phyloP scores from a whole-genome alignment of 148 eudicot genomes.

The Pharnaceum exiguum region DNA sequence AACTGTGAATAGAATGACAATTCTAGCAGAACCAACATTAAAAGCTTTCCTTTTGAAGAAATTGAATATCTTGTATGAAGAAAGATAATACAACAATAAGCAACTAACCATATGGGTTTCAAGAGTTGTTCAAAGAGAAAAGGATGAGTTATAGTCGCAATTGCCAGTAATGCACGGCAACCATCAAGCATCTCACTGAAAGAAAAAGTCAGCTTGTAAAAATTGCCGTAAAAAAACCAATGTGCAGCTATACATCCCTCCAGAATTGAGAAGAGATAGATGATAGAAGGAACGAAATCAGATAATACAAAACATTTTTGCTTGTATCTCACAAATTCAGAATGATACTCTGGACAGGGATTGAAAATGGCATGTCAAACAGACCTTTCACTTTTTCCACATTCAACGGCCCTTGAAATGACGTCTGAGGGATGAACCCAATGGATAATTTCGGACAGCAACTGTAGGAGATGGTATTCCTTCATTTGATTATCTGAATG shows the following conservation, averaged over 20 bases:
- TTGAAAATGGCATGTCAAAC: background rate
- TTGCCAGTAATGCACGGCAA: slow-evolving; percentile 82
- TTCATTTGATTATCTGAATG: slow-evolving; percentile 59
- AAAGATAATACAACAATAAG: background rate
- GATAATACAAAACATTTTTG: too few species aligned
- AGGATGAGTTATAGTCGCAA: slow-evolving; percentile 80
- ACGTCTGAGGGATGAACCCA: slow-evolving; percentile 90
- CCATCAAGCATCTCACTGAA: slow-evolving; percentile 98
- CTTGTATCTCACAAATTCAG: too few species aligned
- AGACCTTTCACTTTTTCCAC: slow-evolving; percentile 95
- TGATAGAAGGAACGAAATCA: slow-evolving; percentile 7
- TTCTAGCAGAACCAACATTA: background rate
- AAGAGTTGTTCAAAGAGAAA: slow-evolving; percentile 64
- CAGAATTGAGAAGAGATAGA: slow-evolving; percentile 5
- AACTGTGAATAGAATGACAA: background rate
- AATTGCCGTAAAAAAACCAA: background rate
- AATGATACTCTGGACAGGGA: background rate
- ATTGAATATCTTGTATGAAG: too few species aligned
- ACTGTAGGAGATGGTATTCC: slow-evolving; percentile 74
- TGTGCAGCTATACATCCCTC: background rate
- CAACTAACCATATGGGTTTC: slow-evolving; percentile 70
- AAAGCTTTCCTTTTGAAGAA: too few species aligned
- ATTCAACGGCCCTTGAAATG: slow-evolving; percentile 55
- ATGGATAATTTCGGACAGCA: slow-evolving; percentile 67
- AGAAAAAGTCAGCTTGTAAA: slow-evolving; percentile 4